phyloP scores from a whole-genome alignment of 2,329 filamentous ascomycete genomes.

The Calonectria honghensis region DNA sequence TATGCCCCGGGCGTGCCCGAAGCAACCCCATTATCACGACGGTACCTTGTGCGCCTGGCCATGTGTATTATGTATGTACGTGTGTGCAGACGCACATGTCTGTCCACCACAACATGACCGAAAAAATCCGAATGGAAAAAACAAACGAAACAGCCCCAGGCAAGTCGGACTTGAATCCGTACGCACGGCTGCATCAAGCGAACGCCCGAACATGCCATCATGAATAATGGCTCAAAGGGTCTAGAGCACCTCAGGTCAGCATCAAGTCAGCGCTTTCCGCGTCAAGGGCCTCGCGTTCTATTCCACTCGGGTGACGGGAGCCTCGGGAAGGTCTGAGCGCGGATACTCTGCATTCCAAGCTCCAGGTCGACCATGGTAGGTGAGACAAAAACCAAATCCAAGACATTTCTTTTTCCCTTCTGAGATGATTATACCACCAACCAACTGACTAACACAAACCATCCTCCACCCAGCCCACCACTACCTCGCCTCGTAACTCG shows the following conservation, averaged over 20 bases:
- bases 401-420: slow-evolving; percentile 42
- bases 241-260: slow-evolving; percentile 18
- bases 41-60: slow-evolving; percentile 9
- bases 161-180: slow-evolving; percentile 5
- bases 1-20: slow-evolving; percentile 34
- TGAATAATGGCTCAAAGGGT: slow-evolving; percentile 32
- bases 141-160: not conserved
- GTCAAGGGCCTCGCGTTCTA: slow-evolving; percentile 13
- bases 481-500: slow-evolving; percentile 8
- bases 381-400: slow-evolving; percentile 44
- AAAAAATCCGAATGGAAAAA: slow-evolving; percentile 18
- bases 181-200: slow-evolving; percentile 24
- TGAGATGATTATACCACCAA: slow-evolving; percentile 24
- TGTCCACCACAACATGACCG: slow-evolving; percentile 7
- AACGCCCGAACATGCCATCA: slow-evolving; percentile 29
- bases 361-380: slow-evolving; percentile 27
- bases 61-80: slow-evolving; percentile 15
- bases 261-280: slow-evolving; percentile 32
- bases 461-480: slow-evolving; percentile 31
- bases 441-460: slow-evolving; percentile 28
- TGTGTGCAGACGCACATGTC: slow-evolving; percentile 18
- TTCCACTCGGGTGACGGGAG: slow-evolving; percentile 16
- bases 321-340: slow-evolving; percentile 21
- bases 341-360: slow-evolving; percentile 15
- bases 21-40: slow-evolving; percentile 15